A percentile compares a stretch with the other conserved stretches of the same genome.
Conservation (phyloP, 768 basidiomycete species). For the Hygrophoropsis aurantiaca region DNA sequence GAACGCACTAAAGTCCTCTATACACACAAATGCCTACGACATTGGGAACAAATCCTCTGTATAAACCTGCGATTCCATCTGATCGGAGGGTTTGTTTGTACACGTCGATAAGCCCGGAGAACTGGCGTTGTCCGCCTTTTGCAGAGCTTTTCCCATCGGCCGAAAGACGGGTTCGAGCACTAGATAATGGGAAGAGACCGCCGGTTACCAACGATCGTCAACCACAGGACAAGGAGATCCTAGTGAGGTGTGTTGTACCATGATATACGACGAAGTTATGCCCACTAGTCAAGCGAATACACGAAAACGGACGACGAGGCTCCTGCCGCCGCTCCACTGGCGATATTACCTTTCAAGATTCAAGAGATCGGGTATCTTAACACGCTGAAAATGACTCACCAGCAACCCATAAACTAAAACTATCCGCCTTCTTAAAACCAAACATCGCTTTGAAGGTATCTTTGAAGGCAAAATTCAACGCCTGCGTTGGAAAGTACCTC, state of each 20-base stretch:
- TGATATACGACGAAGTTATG: not conserved
- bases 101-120: constrained; percentile 40
- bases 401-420: constrained; percentile 36
- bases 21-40: constrained; percentile 43
- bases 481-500: constrained; percentile 48
- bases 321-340: constrained; percentile 44
- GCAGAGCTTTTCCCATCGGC: constrained; percentile 37
- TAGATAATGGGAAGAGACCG: constrained; percentile 6
- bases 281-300: constrained; percentile 46
- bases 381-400: constrained; percentile 17
- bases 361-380: not conserved
- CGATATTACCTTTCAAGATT: constrained; percentile 34
- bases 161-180: constrained; percentile 42
- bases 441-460: constrained; percentile 40
- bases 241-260: not conserved
- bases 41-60: constrained; percentile 42
- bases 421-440: constrained; percentile 35
- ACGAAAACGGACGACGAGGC: constrained; percentile 43
- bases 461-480: constrained; percentile 49
- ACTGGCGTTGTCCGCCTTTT: constrained; percentile 41
- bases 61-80: constrained; percentile 41
- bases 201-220: not conserved
- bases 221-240: not conserved
- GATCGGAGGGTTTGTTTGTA: constrained; percentile 42
- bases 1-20: constrained; percentile 42